Base-by-base conservation (phyloP, 331 rosid genomes). In the Cydonia oblonga region DNA sequence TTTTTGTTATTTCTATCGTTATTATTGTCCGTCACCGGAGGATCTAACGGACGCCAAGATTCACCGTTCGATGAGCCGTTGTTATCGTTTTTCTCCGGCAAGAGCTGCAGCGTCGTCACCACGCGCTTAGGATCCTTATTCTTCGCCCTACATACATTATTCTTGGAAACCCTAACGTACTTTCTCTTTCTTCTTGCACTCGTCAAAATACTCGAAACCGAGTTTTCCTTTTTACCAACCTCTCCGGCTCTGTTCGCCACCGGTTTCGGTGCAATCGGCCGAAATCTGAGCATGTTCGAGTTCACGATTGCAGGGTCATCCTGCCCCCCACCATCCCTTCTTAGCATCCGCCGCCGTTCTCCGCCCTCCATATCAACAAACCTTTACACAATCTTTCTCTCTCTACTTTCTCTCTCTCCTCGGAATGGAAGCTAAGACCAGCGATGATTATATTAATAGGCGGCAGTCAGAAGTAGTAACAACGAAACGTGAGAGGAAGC, bases 211-310 rank as follows among this genome's bases (percentile, higher is more conserved):
- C 71, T 60, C 22, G 28, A 16, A 26, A 70, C 57, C 20, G 44
- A 66, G 73, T 51, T 77, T 18, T 75, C 80, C 24, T 19, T 30
- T 1, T 35, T 35, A 38, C 58, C 81, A 2, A 54, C 20, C 44
- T 70, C 52, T 5, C 42, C 63, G 15, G 77, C 68, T 2, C 89
- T 85, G 40, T 68, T 23, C 30, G 79, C 79, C 0, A 81, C 84
- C 0, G 98, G 97, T 32, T 93, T 93, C 0, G 98, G 98, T 9
- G 98, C 98, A 72, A 93, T 93, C 69, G 98, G 97, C 3, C 97
- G 91, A 87, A 91, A 93, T 32, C 92, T 88, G 71, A 84, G 88
- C 98, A 86, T 85, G 72, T 75, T 77, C 56, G 68, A 82, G 78
- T 86, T 77, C 24, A 85, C 24, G 0, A 24, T 4, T 5, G 78